phyloP scores from a whole-genome alignment of 306 rosid genomes.

The Ochetophila trinervis region DNA sequence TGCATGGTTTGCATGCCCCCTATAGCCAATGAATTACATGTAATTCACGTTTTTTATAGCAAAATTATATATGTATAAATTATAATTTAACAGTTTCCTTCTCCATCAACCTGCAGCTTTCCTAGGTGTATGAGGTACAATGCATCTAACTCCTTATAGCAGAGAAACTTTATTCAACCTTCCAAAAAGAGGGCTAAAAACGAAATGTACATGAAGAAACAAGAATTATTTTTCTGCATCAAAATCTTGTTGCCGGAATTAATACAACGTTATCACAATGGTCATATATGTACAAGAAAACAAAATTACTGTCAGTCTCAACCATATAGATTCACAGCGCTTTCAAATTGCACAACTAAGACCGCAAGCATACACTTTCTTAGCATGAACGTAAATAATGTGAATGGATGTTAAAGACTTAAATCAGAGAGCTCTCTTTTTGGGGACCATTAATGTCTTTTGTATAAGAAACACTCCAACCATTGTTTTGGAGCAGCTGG shows the following conservation, averaged over 20 bases:
- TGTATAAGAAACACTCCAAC: constrained; percentile 55
- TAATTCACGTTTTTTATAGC: too few species aligned
- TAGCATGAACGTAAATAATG: too few species aligned
- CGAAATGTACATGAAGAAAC: not conserved
- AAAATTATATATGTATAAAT: too few species aligned
- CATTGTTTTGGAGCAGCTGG: constrained; percentile 80
- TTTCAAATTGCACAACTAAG: not conserved
- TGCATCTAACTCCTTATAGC: too few species aligned
- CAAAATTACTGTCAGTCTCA: not conserved
- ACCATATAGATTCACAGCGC: not conserved
- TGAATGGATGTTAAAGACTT: not conserved
- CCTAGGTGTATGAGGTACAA: too few species aligned
- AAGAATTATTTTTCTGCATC: not conserved
- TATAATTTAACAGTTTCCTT: too few species aligned
- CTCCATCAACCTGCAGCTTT: too few species aligned
- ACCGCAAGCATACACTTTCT: not conserved
- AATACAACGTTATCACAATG: not conserved
- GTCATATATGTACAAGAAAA: not conserved
- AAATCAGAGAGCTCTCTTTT: not conserved
- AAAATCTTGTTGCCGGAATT: not conserved
- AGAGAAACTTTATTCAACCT: too few species aligned
- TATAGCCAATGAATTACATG: too few species aligned
- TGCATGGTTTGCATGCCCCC: too few species aligned
- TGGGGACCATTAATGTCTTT: not conserved
- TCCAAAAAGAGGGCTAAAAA: too few species aligned